Conservation (phyloP, 805 yeast genomes). For the Ogataea nonfermentans region DNA sequence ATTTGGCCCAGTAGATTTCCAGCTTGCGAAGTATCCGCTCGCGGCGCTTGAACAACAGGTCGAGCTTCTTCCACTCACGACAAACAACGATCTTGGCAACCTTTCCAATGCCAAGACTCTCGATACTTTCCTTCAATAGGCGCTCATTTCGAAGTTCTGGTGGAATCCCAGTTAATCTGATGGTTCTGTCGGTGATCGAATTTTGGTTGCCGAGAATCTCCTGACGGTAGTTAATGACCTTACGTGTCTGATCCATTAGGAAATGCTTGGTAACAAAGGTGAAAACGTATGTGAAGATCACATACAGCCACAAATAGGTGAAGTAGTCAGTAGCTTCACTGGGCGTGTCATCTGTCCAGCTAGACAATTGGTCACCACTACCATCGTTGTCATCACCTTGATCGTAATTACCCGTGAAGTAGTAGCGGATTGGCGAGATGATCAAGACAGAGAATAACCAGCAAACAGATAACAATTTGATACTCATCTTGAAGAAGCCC, state of each 20-base stretch:
- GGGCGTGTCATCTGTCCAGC: constrained; percentile 8
- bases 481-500: constrained; percentile 87
- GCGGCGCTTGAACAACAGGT: constrained; percentile 61
- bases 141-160: constrained; percentile 69
- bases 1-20: constrained; percentile 73
- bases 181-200: constrained; percentile 88
- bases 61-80: constrained; percentile 79
- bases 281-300: constrained; percentile 81
- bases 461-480: constrained; percentile 61
- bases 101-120: constrained; percentile 73
- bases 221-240: constrained; percentile 78
- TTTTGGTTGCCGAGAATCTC: constrained; percentile 79
- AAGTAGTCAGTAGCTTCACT: constrained; percentile 39
- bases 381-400: constrained; percentile 44
- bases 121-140: constrained; percentile 72
- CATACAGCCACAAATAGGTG: constrained; percentile 80
- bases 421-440: constrained; percentile 81
- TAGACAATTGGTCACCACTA: constrained; percentile 21
- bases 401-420: constrained; percentile 78
- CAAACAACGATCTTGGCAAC: constrained; percentile 78
- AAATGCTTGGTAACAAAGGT: constrained; percentile 62
- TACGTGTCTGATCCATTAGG: constrained; percentile 65
- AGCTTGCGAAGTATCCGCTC: constrained; percentile 49
- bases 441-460: constrained; percentile 68
- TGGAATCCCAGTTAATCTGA: constrained; percentile 86